phyloP scores from a whole-genome alignment of 805 yeast genomes.

The Lachancea sp. region DNA sequence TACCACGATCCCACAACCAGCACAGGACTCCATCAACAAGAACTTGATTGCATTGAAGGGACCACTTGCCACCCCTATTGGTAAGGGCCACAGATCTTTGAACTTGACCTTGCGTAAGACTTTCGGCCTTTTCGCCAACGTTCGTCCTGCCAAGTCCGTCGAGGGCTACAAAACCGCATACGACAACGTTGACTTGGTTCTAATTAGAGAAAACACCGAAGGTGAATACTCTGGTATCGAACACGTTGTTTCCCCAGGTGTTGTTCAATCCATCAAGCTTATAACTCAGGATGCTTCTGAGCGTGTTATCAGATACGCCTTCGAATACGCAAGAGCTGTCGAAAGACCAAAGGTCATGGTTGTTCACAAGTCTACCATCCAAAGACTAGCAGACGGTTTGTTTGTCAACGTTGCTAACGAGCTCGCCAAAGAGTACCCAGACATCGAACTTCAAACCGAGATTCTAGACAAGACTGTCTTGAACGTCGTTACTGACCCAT shows the following conservation, averaged over 20 bases:
- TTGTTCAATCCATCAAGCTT: slow-evolving; percentile 94
- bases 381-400: slow-evolving; percentile 97
- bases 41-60: slow-evolving; percentile 96
- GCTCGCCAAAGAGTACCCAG: slow-evolving; percentile 87
- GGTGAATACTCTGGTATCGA: slow-evolving; percentile 99
- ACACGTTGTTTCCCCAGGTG: slow-evolving; percentile 97
- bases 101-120: slow-evolving; percentile 97
- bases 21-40: slow-evolving; percentile 86
- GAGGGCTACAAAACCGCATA: slow-evolving; percentile 84
- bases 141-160: slow-evolving; percentile 92
- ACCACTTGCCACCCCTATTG: slow-evolving; percentile 97
- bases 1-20: slow-evolving; percentile 87
- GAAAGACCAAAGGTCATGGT: slow-evolving; percentile 84
- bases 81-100: slow-evolving; percentile 96
- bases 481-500: slow-evolving; percentile 83
- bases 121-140: slow-evolving; percentile 92
- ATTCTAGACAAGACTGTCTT: slow-evolving; percentile 93
- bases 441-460: slow-evolving; percentile 74
- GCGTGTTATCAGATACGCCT: slow-evolving; percentile 94
- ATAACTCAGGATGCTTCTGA: slow-evolving; percentile 95
- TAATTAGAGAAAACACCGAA: slow-evolving; percentile 98
- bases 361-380: slow-evolving; percentile 97
- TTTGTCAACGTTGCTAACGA: slow-evolving; percentile 89
- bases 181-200: slow-evolving; percentile 82
- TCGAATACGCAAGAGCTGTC: slow-evolving; percentile 87